Evolutionary conservation across 73 alveolate genomes (phyloP).

Genomic region (Paramecium bursaria): DNA sequence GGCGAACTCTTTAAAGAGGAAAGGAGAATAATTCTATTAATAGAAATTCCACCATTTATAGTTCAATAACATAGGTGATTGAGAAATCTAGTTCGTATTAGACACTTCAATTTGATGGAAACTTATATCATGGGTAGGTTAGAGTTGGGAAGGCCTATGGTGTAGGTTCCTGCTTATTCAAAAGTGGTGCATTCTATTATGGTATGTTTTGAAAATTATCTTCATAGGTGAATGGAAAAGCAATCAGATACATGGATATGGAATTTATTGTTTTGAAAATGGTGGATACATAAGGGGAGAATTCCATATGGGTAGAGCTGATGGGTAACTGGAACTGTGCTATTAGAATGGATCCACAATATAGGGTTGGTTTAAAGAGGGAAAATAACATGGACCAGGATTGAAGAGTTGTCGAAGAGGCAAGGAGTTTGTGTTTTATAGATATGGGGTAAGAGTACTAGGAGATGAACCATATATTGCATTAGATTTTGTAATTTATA

Average conservation of each 20-base stretch:
- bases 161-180: conserved; percentile 39
- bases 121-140: conserved; percentile 15
- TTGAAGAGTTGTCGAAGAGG: conserved; percentile 30
- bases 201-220: too few relatives aligned
- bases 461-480: neutral
- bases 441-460: conserved; percentile 9
- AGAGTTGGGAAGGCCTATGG: conserved; percentile 16
- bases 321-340: conserved; percentile 17
- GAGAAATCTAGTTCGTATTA: conserved; percentile 4
- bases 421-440: conserved; percentile 8
- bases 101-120: neutral
- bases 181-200: conserved; percentile 38
- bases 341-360: conserved; percentile 27
- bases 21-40: conserved; percentile 21
- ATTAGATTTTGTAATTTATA: too few relatives aligned
- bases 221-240: conserved; percentile 59
- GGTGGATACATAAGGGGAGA: conserved; percentile 55
- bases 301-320: conserved; percentile 17
- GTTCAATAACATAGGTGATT: conserved; percentile 30
- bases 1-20: too few relatives aligned
- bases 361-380: conserved; percentile 11
- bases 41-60: conserved; percentile 11
- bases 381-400: conserved; percentile 48
- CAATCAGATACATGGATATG: neutral
- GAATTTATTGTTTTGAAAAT: conserved; percentile 18